These are phyloP conservation scores for Mortierella hygrophila DNA, from an alignment of 192 early-diverging fungal species.

Conservation along the genomic window DNA sequence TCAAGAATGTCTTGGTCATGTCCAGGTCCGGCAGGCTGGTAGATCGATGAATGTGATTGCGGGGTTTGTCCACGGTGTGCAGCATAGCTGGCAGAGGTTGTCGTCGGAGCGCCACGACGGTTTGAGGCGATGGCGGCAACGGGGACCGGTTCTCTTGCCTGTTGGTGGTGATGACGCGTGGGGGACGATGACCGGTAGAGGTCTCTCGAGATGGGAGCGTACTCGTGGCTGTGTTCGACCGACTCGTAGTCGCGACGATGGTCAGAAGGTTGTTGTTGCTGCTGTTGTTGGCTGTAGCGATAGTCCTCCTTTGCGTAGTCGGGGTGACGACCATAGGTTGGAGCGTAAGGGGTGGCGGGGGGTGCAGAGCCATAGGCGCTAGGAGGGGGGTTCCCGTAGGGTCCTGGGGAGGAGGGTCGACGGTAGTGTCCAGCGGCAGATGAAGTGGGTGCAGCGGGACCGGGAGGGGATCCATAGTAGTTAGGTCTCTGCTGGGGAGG, in stretches of 20 bases:
- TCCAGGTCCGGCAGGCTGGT: constrained; percentile 16
- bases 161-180: constrained; percentile 19
- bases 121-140: neutral
- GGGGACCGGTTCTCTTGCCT: neutral
- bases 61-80: constrained; percentile 8
- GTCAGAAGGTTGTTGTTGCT: constrained; percentile 1
- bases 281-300: constrained; percentile 12
- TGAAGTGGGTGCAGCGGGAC: neutral
- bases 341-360: constrained; percentile 2
- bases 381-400: constrained; percentile 29
- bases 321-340: constrained; percentile 28
- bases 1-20: constrained; percentile 28
- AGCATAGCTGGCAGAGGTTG: constrained; percentile 14
- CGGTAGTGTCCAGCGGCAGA: constrained; percentile 17
- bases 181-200: constrained; percentile 31
- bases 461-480: constrained; percentile 23
- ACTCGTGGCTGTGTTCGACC: constrained; percentile 26
- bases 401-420: constrained; percentile 28
- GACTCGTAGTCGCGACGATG: constrained; percentile 29
- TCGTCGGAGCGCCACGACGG: constrained; percentile 13
- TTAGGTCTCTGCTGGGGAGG: constrained; percentile 19
- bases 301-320: constrained; percentile 42
- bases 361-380: constrained; percentile 5
- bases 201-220: constrained; percentile 31
- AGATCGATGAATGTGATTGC: constrained; percentile 15